A percentile compares a stretch with the other conserved stretches of the same genome.
phyloP scores from a whole-genome alignment of 192 early-diverging fungal species.

The Geosiphon pyriformis region DNA sequence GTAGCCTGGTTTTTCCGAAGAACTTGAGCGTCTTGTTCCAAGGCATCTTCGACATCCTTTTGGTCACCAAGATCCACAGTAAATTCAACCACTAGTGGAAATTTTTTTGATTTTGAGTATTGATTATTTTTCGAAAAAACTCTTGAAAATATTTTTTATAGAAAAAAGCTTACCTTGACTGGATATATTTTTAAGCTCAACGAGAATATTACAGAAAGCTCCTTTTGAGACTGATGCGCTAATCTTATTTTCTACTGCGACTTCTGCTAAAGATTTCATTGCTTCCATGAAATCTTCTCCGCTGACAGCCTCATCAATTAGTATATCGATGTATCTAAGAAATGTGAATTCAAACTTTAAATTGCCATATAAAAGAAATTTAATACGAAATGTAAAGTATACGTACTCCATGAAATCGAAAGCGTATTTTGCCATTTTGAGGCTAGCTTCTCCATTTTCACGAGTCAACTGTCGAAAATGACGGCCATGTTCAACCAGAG shows the following conservation, averaged over 20 bases:
- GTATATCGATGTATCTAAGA: slow-evolving; percentile 9
- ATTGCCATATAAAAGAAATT: not conserved
- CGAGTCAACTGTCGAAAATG: no score
- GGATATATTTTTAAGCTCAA: slow-evolving; percentile 1
- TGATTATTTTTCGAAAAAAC: no score
- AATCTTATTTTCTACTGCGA: not conserved
- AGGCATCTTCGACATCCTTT: not conserved
- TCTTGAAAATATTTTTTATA: no score
- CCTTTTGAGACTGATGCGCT: not conserved
- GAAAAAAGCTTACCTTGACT: no score
- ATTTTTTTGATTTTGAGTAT: no score
- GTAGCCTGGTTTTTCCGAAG: not conserved
- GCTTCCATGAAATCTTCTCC: slow-evolving; percentile 8
- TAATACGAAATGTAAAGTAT: no score
- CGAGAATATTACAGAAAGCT: slow-evolving; percentile 1
- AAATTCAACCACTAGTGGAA: no score
- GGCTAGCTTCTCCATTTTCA: no score
- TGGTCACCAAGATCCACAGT: not conserved
- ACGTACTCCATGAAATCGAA: slow-evolving; percentile 4
- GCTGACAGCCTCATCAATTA: not conserved
- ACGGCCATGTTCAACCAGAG: no score
- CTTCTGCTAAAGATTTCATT: slow-evolving; percentile 1
- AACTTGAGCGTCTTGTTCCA: not conserved
- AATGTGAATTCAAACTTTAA: not conserved
- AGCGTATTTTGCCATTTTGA: no score